Conservation (phyloP, 2,329 filamentous ascomycete species). For the Boeremia exigua region DNA sequence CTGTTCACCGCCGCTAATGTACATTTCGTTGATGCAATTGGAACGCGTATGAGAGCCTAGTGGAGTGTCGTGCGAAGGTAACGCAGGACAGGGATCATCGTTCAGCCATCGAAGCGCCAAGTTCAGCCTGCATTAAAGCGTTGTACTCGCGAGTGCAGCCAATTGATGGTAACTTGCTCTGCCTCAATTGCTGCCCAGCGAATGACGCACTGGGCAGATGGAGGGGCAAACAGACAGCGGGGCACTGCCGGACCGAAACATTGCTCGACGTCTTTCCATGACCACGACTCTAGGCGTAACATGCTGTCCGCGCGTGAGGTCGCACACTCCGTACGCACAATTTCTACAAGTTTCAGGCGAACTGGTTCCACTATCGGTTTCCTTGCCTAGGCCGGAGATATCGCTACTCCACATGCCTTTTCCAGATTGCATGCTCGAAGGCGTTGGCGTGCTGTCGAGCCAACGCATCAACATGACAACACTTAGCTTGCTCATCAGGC, state of each 20-base stretch:
- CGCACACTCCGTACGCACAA: slow-evolving; percentile 20
- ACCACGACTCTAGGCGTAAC: slow-evolving; percentile 22
- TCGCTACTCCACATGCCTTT: slow-evolving; percentile 44
- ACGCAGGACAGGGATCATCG: slow-evolving; percentile 26
- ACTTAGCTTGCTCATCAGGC: slow-evolving; percentile 48
- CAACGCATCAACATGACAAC: slow-evolving; percentile 52
- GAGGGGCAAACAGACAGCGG: slow-evolving; percentile 33
- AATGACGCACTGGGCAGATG: slow-evolving; percentile 38
- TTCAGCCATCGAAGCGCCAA: slow-evolving; percentile 31
- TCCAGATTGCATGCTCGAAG: slow-evolving; percentile 48
- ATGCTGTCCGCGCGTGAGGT: slow-evolving; percentile 24
- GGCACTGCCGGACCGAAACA: slow-evolving; percentile 35
- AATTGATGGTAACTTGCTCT: slow-evolving; percentile 26
- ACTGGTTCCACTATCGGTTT: slow-evolving; percentile 31
- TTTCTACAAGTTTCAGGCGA: slow-evolving; percentile 18
- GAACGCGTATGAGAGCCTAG: slow-evolving; percentile 26
- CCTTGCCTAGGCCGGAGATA: slow-evolving; percentile 35
- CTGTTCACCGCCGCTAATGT: slow-evolving; percentile 32
- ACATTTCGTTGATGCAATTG: slow-evolving; percentile 25
- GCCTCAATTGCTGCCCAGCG: slow-evolving; percentile 24
- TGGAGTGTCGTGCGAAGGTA: slow-evolving; percentile 32
- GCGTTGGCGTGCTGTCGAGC: slow-evolving; percentile 50
- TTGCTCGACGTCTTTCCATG: slow-evolving; percentile 33
- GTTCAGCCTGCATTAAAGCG: slow-evolving; percentile 29
- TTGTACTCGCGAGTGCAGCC: slow-evolving; percentile 33